phyloP scores from a whole-genome alignment of 345 rosid genomes.

The Clarkia xantiana region DNA sequence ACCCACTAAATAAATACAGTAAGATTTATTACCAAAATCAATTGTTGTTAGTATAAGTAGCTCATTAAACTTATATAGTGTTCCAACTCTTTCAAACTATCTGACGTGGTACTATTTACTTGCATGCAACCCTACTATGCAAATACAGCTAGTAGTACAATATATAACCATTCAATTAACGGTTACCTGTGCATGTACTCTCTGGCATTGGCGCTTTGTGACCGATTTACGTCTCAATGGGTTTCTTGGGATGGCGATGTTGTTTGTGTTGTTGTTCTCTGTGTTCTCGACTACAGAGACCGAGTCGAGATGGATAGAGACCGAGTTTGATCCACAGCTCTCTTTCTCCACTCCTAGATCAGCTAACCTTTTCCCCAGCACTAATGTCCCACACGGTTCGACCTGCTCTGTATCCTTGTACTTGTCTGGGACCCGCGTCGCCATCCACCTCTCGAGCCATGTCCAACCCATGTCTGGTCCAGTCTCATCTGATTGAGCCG shows the following conservation, averaged over 20 bases:
- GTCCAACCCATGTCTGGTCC: conserved; percentile 57
- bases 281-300: conserved; percentile 11
- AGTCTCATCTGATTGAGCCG: conserved; percentile 17
- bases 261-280: conserved; percentile 13
- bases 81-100: too few species aligned
- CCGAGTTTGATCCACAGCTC: conserved; percentile 80
- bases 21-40: too few species aligned
- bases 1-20: too few species aligned
- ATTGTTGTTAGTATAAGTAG: too few species aligned
- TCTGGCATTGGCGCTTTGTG: conserved; percentile 33
- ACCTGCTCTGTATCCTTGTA: conserved; percentile 1
- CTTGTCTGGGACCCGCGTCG: conserved; percentile 50
- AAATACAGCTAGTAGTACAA: too few species aligned
- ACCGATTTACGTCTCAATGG: conserved; percentile 36
- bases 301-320: conserved; percentile 37
- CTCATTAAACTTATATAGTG: too few species aligned
- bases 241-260: conserved; percentile 20
- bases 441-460: conserved; percentile 92
- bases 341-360: conserved; percentile 46
- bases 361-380: conserved; percentile 12
- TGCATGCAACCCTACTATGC: too few species aligned
- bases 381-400: neutral
- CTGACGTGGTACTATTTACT: too few species aligned
- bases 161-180: neutral
- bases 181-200: conserved; percentile 31